phyloP scores from a whole-genome alignment of 2,329 filamentous ascomycete genomes.

The Aureobasidium sp. region DNA sequence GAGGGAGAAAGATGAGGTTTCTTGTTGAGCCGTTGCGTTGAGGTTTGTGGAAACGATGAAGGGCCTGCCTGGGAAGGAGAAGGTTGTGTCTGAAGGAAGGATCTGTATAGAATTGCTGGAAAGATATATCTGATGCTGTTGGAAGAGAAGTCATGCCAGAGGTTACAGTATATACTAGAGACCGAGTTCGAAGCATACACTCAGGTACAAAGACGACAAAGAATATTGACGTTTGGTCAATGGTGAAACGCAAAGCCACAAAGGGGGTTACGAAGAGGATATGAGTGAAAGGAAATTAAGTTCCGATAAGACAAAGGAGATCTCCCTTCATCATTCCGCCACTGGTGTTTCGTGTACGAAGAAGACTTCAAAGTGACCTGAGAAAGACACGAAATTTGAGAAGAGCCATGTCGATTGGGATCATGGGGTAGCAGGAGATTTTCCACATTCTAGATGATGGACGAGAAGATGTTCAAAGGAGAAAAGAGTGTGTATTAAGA shows the following conservation, averaged over 20 bases:
- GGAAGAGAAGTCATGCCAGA: too few species aligned
- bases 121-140: too few species aligned
- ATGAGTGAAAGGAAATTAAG: not conserved
- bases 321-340: not conserved
- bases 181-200: too few species aligned
- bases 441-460: too few species aligned
- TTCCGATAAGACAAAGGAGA: not conserved
- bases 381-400: too few species aligned
- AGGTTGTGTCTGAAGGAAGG: not conserved
- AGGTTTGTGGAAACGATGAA: not conserved
- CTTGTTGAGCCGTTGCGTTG: not conserved
- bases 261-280: too few species aligned
- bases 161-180: too few species aligned
- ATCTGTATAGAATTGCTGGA: too few species aligned
- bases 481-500: not conserved
- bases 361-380: not conserved
- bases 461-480: not conserved
- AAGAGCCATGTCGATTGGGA: too few species aligned
- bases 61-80: not conserved
- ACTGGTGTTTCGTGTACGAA: not conserved
- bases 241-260: not conserved
- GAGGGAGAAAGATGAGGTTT: not conserved
- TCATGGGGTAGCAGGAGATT: too few species aligned
- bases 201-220: too few species aligned
- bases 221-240: not conserved